Evolutionary conservation across 192 early-diverging fungal genomes (phyloP).

Genomic region (Linnemannia elongata): DNA sequence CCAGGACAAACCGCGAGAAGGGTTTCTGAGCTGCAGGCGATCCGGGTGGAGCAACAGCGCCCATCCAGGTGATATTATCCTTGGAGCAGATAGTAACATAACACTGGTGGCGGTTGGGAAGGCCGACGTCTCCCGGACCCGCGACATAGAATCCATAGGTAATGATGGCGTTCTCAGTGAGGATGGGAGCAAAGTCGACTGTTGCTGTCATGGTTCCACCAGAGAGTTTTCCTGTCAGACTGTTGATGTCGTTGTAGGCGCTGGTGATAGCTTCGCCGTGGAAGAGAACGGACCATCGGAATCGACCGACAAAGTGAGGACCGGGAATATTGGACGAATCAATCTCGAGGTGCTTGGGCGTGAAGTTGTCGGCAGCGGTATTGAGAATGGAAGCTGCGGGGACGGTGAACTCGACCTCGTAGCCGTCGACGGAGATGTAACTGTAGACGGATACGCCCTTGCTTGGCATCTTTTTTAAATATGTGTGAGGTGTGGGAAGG

Average conservation of each 20-base stretch:
- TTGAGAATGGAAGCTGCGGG: slow-evolving; percentile 1
- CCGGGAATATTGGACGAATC: slow-evolving; percentile 22
- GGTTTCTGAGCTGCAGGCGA: slow-evolving; percentile 19
- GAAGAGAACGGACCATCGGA: slow-evolving; percentile 14
- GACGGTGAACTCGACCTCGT: slow-evolving; percentile 25
- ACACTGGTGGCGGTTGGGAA: slow-evolving; percentile 32
- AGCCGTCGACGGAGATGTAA: slow-evolving; percentile 39
- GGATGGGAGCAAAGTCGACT: slow-evolving; percentile 28
- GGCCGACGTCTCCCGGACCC: slow-evolving; percentile 12
- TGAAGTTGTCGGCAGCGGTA: slow-evolving; percentile 31
- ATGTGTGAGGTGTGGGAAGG: background rate
- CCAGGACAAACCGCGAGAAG: slow-evolving; percentile 34
- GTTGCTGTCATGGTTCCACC: slow-evolving; percentile 32
- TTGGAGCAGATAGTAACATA: slow-evolving; percentile 31
- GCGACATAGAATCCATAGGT: slow-evolving; percentile 40
- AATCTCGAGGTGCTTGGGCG: slow-evolving; percentile 24
- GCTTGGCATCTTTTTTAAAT: slow-evolving; percentile 19
- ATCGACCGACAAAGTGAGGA: background rate
- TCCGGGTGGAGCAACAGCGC: slow-evolving; percentile 22
- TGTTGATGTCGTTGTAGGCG: slow-evolving; percentile 33
- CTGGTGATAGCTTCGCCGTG: slow-evolving; percentile 4
- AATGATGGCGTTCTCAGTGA: slow-evolving; percentile 30
- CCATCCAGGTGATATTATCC: slow-evolving; percentile 26
- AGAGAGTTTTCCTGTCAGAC: slow-evolving; percentile 13
- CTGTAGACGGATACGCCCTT: slow-evolving; percentile 33